Base-by-base conservation (phyloP, 2,329 filamentous ascomycete genomes). In the Orbilia blumenaviensis region DNA sequence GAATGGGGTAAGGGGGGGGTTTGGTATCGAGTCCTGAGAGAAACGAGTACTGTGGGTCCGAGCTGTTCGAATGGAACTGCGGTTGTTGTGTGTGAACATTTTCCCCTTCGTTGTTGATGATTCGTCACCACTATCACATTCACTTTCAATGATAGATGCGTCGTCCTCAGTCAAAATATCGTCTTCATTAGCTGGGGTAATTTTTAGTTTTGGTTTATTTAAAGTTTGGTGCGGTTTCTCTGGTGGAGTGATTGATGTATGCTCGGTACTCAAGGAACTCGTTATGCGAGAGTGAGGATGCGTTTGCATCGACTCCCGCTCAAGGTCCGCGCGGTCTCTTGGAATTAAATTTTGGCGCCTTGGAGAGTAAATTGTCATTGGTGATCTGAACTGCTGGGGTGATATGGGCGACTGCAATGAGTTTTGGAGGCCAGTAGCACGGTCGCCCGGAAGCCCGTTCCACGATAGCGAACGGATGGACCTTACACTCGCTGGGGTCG, bases 1-100 rank as follows among this genome's bases (percentile, higher is more conserved):
- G 54, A 67, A 67, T 18, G 61, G 54, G 16, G 61, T 61, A 12
- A 66, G n/a, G 16, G 62, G 71, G 9, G 62, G 54, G 21, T 75
- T 75, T 6, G 71, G 58, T 25, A 64, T 63, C 9, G 72, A 69
- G 48, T 64, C 72, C n/a, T 76, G 58, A n/a, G 72, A 76, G 41
- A 76, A 76, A 18, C 56, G 18, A 3, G 72, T 76, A 41, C 72
- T 69, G 3, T 41, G 9, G 23, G 71, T 62, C 7, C 56, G 56
- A 8, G 46, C 56, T 9, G 71, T 75, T 42, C 58, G 29, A 4
- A 36, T 32, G 2, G 72, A 76, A n/a, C 64, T 76, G 18, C 72
- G 54, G 25, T 67, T 67, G 23, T 61, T 56, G 38, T 50, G 64
- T 7, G 41, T 29, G 9, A 44, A 68, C 7, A 69, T 34, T n/a